phyloP scores from a whole-genome alignment of 495 filamentous ascomycete genomes.

The Acidiella bohemica region DNA sequence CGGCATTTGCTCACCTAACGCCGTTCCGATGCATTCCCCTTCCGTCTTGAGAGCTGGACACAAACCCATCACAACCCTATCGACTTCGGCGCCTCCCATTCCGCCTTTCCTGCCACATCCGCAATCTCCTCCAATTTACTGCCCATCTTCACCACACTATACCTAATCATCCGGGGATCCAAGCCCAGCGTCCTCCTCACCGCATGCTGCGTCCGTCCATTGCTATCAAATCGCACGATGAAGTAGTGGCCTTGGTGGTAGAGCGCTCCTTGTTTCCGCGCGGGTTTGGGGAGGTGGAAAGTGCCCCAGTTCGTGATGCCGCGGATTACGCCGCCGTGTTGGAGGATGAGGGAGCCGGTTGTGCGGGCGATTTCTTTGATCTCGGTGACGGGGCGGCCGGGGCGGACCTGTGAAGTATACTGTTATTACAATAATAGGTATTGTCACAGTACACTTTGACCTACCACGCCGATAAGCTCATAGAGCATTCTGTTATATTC shows the following conservation, averaged over 20 bases:
- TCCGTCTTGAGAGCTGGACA: too few relatives aligned
- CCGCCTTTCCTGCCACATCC: slow-evolving; percentile 45
- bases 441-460: slow-evolving; percentile 22
- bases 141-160: slow-evolving; percentile 75
- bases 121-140: slow-evolving; percentile 57
- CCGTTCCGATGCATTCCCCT: too few relatives aligned
- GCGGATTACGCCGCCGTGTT: slow-evolving; percentile 77
- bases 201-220: slow-evolving; percentile 51
- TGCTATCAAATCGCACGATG: slow-evolving; percentile 86
- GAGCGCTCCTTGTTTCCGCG: slow-evolving; percentile 60
- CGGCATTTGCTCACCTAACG: too few relatives aligned
- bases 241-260: slow-evolving; percentile 88
- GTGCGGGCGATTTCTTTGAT: slow-evolving; percentile 93
- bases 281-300: slow-evolving; percentile 62
- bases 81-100: too few relatives aligned
- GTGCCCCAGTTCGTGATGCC: slow-evolving; percentile 89
- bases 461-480: slow-evolving; percentile 88
- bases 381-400: slow-evolving; percentile 62
- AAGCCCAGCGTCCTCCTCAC: slow-evolving; percentile 63
- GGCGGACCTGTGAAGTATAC: slow-evolving; percentile 55
- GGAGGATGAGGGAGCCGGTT: slow-evolving; percentile 69
- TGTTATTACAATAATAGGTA: slow-evolving; percentile 1
- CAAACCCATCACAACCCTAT: too few relatives aligned
- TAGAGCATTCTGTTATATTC: slow-evolving; percentile 78
- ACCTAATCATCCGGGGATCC: slow-evolving; percentile 82